These are phyloP conservation scores for Cladorrhinum sp. DNA, from an alignment of 2,329 filamentous ascomycete species.

Conservation along the genomic window DNA sequence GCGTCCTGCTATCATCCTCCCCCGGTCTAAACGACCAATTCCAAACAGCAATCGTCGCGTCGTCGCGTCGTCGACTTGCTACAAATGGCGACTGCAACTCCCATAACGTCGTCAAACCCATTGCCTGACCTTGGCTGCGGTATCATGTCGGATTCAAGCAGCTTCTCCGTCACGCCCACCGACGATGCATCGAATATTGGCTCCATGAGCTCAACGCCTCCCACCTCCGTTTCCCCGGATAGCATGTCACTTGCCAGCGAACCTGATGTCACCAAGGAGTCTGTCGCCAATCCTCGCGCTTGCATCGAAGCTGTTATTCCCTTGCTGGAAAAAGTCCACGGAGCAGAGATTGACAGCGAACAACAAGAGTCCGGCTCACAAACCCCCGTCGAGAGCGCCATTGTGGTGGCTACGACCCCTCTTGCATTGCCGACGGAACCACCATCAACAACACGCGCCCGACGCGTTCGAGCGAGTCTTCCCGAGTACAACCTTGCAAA, in stretches of 20 bases:
- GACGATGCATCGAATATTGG: slow-evolving; percentile 31
- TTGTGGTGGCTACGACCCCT: slow-evolving; percentile 23
- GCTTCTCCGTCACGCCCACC: slow-evolving; percentile 30
- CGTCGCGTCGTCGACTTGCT: slow-evolving; percentile 1
- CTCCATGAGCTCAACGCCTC: slow-evolving; percentile 33
- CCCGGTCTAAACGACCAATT: slow-evolving; percentile 2
- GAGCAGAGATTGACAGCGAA: slow-evolving; percentile 9
- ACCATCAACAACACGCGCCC: slow-evolving; percentile 44
- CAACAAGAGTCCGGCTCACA: slow-evolving; percentile 19
- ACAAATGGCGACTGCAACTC: slow-evolving; percentile 22
- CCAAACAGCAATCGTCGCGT: slow-evolving; percentile 8
- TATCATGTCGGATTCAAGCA: slow-evolving; percentile 27
- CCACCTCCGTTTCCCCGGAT: slow-evolving; percentile 33
- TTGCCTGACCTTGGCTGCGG: slow-evolving; percentile 24
- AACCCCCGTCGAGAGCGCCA: slow-evolving; percentile 22
- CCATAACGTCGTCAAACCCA: slow-evolving; percentile 9
- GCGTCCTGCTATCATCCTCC: slow-evolving; percentile 8
- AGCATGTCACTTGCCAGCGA: slow-evolving; percentile 34
- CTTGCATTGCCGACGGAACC: slow-evolving; percentile 8
- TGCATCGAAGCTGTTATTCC: slow-evolving; percentile 22
- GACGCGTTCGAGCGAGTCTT: slow-evolving; percentile 53
- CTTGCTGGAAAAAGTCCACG: slow-evolving; percentile 8
- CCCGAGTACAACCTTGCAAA: slow-evolving; percentile 66
- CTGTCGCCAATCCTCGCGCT: slow-evolving; percentile 18
- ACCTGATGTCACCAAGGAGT: slow-evolving; percentile 24